Conservation (phyloP, 306 rosid species). For the Cucumis melo region DNA sequence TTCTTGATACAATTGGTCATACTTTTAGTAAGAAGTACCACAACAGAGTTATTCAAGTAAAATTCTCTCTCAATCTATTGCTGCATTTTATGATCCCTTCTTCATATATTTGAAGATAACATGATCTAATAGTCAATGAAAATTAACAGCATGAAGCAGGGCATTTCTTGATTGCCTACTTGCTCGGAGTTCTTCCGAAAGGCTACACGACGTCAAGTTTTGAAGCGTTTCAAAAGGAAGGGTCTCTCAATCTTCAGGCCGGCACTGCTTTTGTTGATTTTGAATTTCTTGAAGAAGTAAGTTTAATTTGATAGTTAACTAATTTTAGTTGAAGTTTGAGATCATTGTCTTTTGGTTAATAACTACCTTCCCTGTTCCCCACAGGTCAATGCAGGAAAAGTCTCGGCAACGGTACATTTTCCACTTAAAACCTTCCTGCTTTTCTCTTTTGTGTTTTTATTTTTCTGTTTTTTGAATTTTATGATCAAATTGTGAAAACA, state of each 20-base stretch:
- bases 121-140: not conserved
- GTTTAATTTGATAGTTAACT: not conserved
- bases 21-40: slow-evolving; percentile 68
- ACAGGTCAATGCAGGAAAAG: slow-evolving; percentile 71
- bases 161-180: slow-evolving; percentile 80
- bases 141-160: slow-evolving; percentile 93
- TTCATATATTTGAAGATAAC: not conserved
- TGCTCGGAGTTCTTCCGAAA: slow-evolving; percentile 78
- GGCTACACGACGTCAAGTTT: slow-evolving; percentile 61
- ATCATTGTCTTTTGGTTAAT: not conserved
- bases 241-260: slow-evolving; percentile 95
- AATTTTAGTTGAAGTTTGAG: too few species aligned
- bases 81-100: not conserved
- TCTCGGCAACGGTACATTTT: slow-evolving; percentile 61
- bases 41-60: slow-evolving; percentile 80
- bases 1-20: slow-evolving; percentile 82
- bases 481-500: too few species aligned
- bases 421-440: not conserved
- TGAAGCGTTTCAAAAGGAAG: slow-evolving; percentile 75
- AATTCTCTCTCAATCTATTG: slow-evolving; percentile 5
- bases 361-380: not conserved
- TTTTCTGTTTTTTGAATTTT: too few species aligned
- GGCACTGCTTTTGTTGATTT: slow-evolving; percentile 86
- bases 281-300: slow-evolving; percentile 81
- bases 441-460: too few species aligned